Evolutionary conservation across 805 yeast species (phyloP), one percentile per base, ranked within the genome.

Genomic region (Zygosaccharomyces gambellarensis): DNA sequence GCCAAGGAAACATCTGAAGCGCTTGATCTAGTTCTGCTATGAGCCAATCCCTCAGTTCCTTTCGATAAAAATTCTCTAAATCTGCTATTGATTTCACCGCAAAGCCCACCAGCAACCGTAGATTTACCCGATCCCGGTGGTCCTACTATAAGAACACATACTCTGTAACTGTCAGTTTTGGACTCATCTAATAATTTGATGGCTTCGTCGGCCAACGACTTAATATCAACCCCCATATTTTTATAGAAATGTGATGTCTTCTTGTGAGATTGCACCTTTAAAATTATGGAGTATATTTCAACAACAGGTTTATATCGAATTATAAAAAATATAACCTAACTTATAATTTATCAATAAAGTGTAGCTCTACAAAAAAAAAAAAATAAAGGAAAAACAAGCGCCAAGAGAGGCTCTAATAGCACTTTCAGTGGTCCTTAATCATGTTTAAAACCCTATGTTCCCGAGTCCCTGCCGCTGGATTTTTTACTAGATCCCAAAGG

Each of bases 71-170:
- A 51, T 1, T 43, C 45, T 9, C 49, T 36, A 41, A 55, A 69
- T 53, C 58, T 49, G 22, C 55, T 48, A 54, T 73, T 78, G n/a
- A 82, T 57, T 5, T 56, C 55, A 4, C 65, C 61, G 30, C 75
- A 75, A 5, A 88, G 68, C 4, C 64, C 48, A 34, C 61, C 60
- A 1, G 90, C 82, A 31, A 82, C 60, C 0, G 95, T 85, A 3
- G 90, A 77, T 63, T 88, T 88, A 0, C 96, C 96, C 0, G 90
- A 80, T 5, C 96, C 96, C 2, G 96, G 96, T 0, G 82, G 75
- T 1, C 96, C 96, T 2, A 83, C 81, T 10, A 89, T 59, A 0
- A 85, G 69, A 8, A 89, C 71, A 14, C 84, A 51, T 2, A 81
- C 63, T 54, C 90, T 69, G 50, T 77, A 73, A 36, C 64, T 62